Conservation (phyloP, 805 yeast genomes). For the Dipodascopsis tothii region DNA sequence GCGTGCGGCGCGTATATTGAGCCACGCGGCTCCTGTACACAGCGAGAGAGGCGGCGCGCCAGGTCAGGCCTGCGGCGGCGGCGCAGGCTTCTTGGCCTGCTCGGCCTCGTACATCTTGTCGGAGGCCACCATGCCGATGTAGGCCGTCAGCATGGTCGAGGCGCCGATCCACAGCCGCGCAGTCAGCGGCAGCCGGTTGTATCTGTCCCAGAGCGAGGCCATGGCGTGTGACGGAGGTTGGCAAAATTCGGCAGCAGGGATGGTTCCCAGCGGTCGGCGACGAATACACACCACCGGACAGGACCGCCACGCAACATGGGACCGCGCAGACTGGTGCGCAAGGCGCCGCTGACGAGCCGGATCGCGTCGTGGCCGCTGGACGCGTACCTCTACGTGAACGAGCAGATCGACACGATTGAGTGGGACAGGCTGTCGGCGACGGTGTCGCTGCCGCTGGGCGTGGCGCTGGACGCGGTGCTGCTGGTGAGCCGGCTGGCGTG, state of each 20-base stretch:
- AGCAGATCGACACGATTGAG: slow-evolving; percentile 12
- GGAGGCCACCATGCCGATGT: slow-evolving; percentile 28
- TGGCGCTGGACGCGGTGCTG: slow-evolving; percentile 9
- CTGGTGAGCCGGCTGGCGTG: slow-evolving; percentile 9
- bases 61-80: background rate
- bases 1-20: too few relatives aligned
- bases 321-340: slow-evolving; percentile 15
- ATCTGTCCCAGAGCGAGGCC: slow-evolving; percentile 20
- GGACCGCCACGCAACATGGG: too few relatives aligned
- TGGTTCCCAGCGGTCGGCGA: too few relatives aligned
- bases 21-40: too few relatives aligned
- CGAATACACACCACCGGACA: too few relatives aligned
- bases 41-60: background rate
- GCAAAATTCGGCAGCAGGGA: background rate
- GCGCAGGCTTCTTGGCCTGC: slow-evolving; percentile 1
- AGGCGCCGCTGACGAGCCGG: slow-evolving; percentile 16
- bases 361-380: slow-evolving; percentile 18
- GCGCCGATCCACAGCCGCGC: slow-evolving; percentile 25
- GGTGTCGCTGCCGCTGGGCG: slow-evolving; percentile 13
- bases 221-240: background rate
- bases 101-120: slow-evolving; percentile 17
- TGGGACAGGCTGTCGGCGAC: slow-evolving; percentile 18
- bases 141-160: slow-evolving; percentile 26
- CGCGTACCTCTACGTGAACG: slow-evolving; percentile 9
- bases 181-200: slow-evolving; percentile 18